Conservation (phyloP, 257 asterid species). For the Oldenlandia corymbosa region DNA sequence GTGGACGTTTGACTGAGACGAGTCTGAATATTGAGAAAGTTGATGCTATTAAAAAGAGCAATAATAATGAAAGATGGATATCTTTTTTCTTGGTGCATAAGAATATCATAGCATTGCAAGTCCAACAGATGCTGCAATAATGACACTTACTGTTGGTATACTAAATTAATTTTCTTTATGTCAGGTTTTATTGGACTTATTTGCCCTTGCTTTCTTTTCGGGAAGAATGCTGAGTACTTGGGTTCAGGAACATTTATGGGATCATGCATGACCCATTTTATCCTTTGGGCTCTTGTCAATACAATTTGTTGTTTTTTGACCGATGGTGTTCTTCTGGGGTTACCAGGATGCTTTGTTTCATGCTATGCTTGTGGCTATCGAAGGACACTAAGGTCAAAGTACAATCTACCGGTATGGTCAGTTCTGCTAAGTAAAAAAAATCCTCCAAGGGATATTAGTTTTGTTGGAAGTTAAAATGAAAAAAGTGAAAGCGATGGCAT, state of each 20-base stretch:
- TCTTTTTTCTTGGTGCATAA: not conserved
- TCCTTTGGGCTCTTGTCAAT: slow-evolving; percentile 69
- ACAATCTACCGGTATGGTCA: slow-evolving; percentile 68
- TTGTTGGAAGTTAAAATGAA: not conserved
- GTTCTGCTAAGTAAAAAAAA: not conserved
- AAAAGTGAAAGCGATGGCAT: not conserved
- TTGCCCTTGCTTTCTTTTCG: slow-evolving; percentile 90
- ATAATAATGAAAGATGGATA: not conserved
- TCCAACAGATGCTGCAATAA: not conserved
- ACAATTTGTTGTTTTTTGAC: slow-evolving; percentile 68
- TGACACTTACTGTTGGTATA: not conserved
- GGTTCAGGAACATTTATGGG: slow-evolving; percentile 50
- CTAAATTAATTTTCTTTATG: slow-evolving; percentile 16
- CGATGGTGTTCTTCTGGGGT: slow-evolving; percentile 68
- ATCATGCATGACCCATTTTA: slow-evolving; percentile 65
- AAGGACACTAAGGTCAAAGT: slow-evolving; percentile 61
- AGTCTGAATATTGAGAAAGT: not conserved
- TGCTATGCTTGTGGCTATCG: slow-evolving; percentile 89
- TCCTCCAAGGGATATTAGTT: not conserved
- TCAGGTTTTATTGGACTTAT: slow-evolving; percentile 72
- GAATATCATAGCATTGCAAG: not conserved
- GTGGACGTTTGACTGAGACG: no score
- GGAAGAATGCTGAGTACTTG: slow-evolving; percentile 63
- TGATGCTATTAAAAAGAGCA: not conserved
- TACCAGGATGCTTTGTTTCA: slow-evolving; percentile 90